These are phyloP conservation scores for Penicillium malachiteum DNA, from an alignment of 495 filamentous ascomycete species.

Conservation along the genomic window DNA sequence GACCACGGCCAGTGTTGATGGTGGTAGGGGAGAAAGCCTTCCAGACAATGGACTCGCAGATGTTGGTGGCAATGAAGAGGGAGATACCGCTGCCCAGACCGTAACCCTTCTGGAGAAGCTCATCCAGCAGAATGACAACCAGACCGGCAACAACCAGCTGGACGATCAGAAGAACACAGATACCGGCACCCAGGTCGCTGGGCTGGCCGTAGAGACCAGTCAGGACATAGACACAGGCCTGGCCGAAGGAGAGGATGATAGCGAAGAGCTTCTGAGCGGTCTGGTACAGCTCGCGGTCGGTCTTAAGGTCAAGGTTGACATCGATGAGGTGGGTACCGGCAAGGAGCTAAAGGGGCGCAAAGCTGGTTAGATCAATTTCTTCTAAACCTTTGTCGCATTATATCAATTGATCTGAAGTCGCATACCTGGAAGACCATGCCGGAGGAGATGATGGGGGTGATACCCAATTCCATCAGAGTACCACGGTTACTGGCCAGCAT, in stretches of 20 bases:
- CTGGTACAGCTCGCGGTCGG: slow-evolving; percentile 98
- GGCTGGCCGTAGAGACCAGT: slow-evolving; percentile 97
- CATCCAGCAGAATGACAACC: slow-evolving; percentile 98
- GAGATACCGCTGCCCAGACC: slow-evolving; percentile 98
- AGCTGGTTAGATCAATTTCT: slow-evolving; percentile 19
- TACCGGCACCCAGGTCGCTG: slow-evolving; percentile 92
- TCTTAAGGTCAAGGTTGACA: slow-evolving; percentile 98
- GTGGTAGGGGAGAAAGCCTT: slow-evolving; percentile 99
- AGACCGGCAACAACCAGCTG: slow-evolving; percentile 96
- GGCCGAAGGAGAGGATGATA: slow-evolving; percentile 95
- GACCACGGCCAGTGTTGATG: slow-evolving; percentile 98
- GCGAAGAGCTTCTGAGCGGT: slow-evolving; percentile 99
- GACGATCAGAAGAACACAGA: slow-evolving; percentile 95
- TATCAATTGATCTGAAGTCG: slow-evolving; percentile 4
- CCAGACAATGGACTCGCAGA: slow-evolving; percentile 99
- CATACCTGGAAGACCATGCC: slow-evolving; percentile 97
- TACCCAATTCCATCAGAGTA: slow-evolving; percentile 98
- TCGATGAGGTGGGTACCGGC: slow-evolving; percentile 99
- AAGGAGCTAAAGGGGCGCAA: slow-evolving; percentile 59
- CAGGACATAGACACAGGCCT: slow-evolving; percentile 94
- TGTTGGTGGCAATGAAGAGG: slow-evolving; percentile 99
- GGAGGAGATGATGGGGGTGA: slow-evolving; percentile 98
- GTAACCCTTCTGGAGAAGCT: slow-evolving; percentile 99
- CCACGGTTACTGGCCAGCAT: slow-evolving; percentile 99
- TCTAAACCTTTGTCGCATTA: not conserved